Percentiles rank a stretch among this genome's conserved stretches.
phyloP scores from a whole-genome alignment of 1,284 basidiomycete species.

The Cryptococcus jaspeensis region DNA sequence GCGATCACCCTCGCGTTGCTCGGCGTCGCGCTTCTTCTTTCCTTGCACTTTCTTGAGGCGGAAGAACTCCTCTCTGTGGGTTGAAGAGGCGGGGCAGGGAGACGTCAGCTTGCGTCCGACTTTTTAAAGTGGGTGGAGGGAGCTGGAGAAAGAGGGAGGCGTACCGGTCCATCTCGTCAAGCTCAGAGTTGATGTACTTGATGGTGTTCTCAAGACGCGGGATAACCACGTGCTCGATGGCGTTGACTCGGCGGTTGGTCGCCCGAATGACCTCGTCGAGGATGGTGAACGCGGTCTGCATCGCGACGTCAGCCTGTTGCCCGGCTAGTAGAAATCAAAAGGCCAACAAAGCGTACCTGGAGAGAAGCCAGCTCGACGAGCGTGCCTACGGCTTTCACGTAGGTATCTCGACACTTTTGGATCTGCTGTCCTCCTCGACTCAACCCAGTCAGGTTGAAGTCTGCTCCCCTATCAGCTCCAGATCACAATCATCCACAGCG shows the following conservation, averaged over 20 bases:
- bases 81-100: not conserved
- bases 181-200: slow-evolving; percentile 92
- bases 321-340: not conserved
- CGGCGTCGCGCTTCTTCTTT: slow-evolving; percentile 84
- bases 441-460: slow-evolving; percentile 97
- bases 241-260: slow-evolving; percentile 97
- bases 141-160: slow-evolving; percentile 10
- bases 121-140: not conserved
- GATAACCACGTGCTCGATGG: slow-evolving; percentile 97
- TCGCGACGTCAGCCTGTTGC: not conserved
- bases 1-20: slow-evolving; percentile 31
- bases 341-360: slow-evolving; percentile 45
- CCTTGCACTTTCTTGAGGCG: slow-evolving; percentile 94
- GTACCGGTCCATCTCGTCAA: slow-evolving; percentile 90
- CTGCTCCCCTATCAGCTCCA: slow-evolving; percentile 53
- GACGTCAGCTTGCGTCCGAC: not conserved
- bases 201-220: slow-evolving; percentile 96
- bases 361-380: slow-evolving; percentile 95
- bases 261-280: slow-evolving; percentile 98
- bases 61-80: slow-evolving; percentile 80
- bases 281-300: slow-evolving; percentile 94
- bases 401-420: slow-evolving; percentile 87
- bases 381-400: slow-evolving; percentile 94
- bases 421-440: slow-evolving; percentile 97
- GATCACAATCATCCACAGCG: not conserved